Evolutionary conservation across 768 basidiomycete species (phyloP).

Genomic region (Cytidiella melzeri): DNA sequence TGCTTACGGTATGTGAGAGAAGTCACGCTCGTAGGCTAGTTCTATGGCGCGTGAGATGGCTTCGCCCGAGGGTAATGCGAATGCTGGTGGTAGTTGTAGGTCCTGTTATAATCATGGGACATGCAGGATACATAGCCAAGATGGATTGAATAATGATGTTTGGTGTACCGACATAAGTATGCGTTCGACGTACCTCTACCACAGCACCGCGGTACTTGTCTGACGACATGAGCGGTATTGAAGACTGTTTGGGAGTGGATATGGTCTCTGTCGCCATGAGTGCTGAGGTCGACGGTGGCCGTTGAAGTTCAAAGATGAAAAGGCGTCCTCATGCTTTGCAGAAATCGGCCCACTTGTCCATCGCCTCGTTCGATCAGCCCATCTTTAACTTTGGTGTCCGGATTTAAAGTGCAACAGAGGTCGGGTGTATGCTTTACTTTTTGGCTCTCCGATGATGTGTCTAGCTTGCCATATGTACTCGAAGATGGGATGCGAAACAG

Average conservation of each 20-base stretch:
- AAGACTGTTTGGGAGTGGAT: neutral
- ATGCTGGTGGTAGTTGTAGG: constrained; percentile 82
- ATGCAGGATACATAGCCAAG: constrained; percentile 3
- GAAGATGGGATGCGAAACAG: no score
- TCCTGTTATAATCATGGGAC: constrained; percentile 37
- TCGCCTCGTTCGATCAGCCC: neutral
- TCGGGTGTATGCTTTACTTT: no score
- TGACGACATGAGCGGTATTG: neutral
- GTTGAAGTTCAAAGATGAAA: no score
- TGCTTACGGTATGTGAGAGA: constrained; percentile 83
- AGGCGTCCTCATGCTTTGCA: neutral
- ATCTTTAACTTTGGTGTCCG: neutral
- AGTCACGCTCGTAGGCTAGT: constrained; percentile 89
- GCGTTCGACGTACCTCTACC: constrained; percentile 74
- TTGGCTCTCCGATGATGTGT: no score
- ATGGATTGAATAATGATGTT: neutral
- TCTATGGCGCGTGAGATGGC: constrained; percentile 73
- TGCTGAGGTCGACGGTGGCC: neutral
- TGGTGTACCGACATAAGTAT: neutral
- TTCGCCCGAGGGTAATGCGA: constrained; percentile 68
- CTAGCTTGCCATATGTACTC: no score
- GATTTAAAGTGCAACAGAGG: no score
- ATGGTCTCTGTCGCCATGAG: neutral
- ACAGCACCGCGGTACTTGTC: constrained; percentile 85
- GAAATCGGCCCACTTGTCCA: neutral